Conservation (phyloP, 2,329 filamentous ascomycete genomes). For the Rachicladosporium sp. region DNA sequence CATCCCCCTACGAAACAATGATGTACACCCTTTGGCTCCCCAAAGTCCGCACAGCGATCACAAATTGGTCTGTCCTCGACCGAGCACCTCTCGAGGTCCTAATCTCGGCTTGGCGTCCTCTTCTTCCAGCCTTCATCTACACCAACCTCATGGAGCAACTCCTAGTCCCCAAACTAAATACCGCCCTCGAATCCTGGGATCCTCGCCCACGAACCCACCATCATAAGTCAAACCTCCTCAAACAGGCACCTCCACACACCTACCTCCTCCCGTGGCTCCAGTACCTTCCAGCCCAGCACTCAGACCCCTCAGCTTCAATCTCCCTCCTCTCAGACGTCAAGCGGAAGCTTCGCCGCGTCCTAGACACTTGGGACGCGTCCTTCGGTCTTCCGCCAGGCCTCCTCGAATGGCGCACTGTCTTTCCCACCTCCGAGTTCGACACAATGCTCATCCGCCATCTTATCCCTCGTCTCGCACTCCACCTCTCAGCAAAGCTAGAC, state of each 20-base stretch:
- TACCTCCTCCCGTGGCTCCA: conserved; percentile 94
- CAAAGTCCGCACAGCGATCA: conserved; percentile 58
- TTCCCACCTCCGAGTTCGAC: conserved; percentile 42
- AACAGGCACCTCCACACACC: conserved; percentile 45
- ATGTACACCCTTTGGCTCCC: conserved; percentile 82
- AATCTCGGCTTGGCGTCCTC: conserved; percentile 62
- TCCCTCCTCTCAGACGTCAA: conserved; percentile 49
- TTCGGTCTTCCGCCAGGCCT: conserved; percentile 40
- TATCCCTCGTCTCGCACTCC: conserved; percentile 44
- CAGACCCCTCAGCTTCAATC: conserved; percentile 38
- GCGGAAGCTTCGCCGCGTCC: conserved; percentile 44
- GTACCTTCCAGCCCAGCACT: conserved; percentile 50
- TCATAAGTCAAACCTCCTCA: conserved; percentile 27
- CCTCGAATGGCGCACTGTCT: conserved; percentile 43
- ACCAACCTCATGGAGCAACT: conserved; percentile 65
- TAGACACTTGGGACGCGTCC: conserved; percentile 46
- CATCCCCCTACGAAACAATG: conserved; percentile 76
- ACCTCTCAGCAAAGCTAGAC: conserved; percentile 43
- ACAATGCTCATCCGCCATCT: conserved; percentile 44
- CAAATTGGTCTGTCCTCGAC: conserved; percentile 68
- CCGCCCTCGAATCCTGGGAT: conserved; percentile 70
- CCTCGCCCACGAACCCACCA: conserved; percentile 43
- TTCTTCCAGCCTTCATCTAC: conserved; percentile 69
- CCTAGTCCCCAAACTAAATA: conserved; percentile 64
- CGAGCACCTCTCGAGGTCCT: conserved; percentile 56